These are phyloP conservation scores for Talaromyces sp. DNA, from an alignment of 2,329 filamentous ascomycete genomes.

Conservation along the genomic window DNA sequence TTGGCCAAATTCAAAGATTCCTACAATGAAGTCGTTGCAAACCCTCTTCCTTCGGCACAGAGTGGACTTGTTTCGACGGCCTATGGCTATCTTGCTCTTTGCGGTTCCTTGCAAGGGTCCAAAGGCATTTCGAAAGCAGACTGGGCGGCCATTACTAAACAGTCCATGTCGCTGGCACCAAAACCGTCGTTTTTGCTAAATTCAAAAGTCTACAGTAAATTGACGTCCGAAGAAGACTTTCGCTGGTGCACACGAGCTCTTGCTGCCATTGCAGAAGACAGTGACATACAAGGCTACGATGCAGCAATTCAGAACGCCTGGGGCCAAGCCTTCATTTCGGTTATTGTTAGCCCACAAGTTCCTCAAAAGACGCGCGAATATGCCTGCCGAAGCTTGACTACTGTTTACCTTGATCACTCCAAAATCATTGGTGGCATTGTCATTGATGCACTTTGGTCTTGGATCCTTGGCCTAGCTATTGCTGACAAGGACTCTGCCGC, in stretches of 20 bases:
- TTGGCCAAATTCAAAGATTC: constrained; percentile 53
- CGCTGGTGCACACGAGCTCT: constrained; percentile 72
- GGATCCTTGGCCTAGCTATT: constrained; percentile 62
- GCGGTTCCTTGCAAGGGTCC: constrained; percentile 48
- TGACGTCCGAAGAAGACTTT: constrained; percentile 69
- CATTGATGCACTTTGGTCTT: constrained; percentile 71
- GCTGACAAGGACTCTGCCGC: constrained; percentile 76
- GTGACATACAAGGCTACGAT: constrained; percentile 48
- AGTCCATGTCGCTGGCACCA: constrained; percentile 64
- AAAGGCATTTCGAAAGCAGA: constrained; percentile 40
- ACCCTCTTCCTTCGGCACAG: constrained; percentile 73
- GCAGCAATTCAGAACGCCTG: constrained; percentile 58
- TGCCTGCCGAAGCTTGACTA: constrained; percentile 57
- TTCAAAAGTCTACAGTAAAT: constrained; percentile 75
- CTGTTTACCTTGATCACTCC: constrained; percentile 59
- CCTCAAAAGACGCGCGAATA: constrained; percentile 60
- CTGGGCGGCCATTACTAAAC: constrained; percentile 52
- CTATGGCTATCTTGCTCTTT: constrained; percentile 66
- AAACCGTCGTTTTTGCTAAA: constrained; percentile 87
- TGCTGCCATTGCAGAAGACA: constrained; percentile 52
- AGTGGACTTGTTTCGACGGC: constrained; percentile 76
- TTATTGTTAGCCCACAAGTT: constrained; percentile 60
- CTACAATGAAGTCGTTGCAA: constrained; percentile 73
- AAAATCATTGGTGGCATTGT: constrained; percentile 58
- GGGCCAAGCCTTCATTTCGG: constrained; percentile 80